Conservation (phyloP, 2,329 filamentous ascomycete species). For the Beauveria caledonica region DNA sequence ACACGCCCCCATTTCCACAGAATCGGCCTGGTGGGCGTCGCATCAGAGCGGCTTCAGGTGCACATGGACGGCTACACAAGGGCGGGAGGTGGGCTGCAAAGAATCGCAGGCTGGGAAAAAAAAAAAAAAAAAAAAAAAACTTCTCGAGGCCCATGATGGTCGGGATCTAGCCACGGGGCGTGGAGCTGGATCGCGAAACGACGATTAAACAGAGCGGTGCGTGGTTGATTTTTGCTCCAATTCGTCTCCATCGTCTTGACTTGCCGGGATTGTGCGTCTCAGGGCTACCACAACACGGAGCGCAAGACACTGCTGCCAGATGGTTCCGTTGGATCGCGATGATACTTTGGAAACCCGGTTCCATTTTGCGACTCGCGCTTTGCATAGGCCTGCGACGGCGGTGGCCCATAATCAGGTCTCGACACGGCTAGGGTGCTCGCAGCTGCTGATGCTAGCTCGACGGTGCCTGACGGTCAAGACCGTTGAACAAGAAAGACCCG, state of each 20-base stretch:
- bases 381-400: not conserved
- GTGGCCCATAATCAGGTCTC: not conserved
- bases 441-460: not conserved
- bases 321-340: not conserved
- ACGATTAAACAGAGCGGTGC: not conserved
- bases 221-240: not conserved
- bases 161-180: not conserved
- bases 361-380: not conserved
- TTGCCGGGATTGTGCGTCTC: not conserved
- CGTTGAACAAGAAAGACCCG: not conserved
- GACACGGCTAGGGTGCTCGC: not conserved
- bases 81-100: not conserved
- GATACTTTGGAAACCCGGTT: not conserved
- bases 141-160: not conserved
- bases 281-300: not conserved
- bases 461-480: not conserved
- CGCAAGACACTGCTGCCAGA: not conserved
- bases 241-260: not conserved
- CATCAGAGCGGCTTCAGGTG: conserved; percentile 1
- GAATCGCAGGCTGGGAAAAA: not conserved
- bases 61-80: not conserved
- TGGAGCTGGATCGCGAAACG: not conserved
- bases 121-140: not conserved
- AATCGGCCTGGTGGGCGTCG: not conserved
- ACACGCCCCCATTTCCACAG: conserved; percentile 7